Percentiles rank a stretch among this genome's conserved stretches.
phyloP scores from a whole-genome alignment of 1,284 basidiomycete species.

The Ustilago vetiveriae region DNA sequence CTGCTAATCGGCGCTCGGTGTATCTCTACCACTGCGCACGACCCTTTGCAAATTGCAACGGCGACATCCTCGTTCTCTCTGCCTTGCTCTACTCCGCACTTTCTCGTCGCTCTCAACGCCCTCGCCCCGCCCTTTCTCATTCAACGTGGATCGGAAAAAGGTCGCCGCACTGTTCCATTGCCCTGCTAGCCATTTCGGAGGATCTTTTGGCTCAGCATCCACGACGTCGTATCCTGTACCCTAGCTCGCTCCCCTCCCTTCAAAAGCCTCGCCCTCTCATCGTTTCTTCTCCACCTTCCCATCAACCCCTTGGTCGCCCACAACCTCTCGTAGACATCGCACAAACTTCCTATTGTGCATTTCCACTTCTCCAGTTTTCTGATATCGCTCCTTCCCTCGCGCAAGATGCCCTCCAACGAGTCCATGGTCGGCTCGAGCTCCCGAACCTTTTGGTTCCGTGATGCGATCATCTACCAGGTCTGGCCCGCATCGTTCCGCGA shows the following conservation, averaged over 20 bases:
- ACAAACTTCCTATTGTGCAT: too few relatives aligned
- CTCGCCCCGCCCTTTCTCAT: conserved; percentile 1
- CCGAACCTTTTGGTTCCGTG: conserved; percentile 44
- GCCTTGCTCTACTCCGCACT: not conserved
- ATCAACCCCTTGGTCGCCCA: not conserved
- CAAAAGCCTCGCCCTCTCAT: conserved; percentile 1
- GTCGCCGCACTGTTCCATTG: conserved; percentile 18
- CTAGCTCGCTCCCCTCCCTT: not conserved
- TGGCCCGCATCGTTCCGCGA: conserved; percentile 80
- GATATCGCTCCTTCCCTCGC: not conserved
- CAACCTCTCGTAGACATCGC: not conserved
- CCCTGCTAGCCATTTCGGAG: not conserved
- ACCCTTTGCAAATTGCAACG: too few relatives aligned
- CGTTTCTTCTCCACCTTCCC: not conserved
- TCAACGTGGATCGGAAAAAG: too few relatives aligned
- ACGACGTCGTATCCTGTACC: conserved; percentile 1
- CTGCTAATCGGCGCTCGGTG: conserved; percentile 2
- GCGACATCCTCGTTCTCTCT: conserved; percentile 9
- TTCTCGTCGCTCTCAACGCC: not conserved
- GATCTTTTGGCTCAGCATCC: conserved; percentile 10
- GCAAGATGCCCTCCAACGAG: conserved; percentile 46
- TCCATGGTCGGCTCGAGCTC: conserved; percentile 26
- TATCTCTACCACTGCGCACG: conserved; percentile 2
- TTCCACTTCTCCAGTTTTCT: too few relatives aligned
- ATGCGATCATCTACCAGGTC: conserved; percentile 69